phyloP scores from a whole-genome alignment of 1,284 basidiomycete species.

The Golubevia pallescens region DNA sequence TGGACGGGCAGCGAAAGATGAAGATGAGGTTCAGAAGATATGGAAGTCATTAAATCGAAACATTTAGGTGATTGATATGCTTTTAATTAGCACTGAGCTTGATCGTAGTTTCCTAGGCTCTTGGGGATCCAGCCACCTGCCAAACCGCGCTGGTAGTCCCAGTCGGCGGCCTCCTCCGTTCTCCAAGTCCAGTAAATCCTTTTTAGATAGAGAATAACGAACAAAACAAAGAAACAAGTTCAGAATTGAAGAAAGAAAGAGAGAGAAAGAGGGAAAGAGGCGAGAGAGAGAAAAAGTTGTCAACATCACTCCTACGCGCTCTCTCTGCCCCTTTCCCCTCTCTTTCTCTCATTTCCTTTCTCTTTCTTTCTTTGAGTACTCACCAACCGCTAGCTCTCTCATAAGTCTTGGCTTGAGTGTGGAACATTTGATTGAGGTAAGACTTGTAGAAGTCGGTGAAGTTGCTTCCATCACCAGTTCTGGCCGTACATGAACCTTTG shows the following conservation, averaged over 20 bases:
- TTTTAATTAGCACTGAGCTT: neutral
- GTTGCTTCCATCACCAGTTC: constrained; percentile 26
- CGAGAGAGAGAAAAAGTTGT: too few relatives aligned
- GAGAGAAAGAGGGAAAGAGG: neutral
- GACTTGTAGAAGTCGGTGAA: constrained; percentile 44
- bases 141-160: constrained; percentile 35
- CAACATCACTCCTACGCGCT: constrained; percentile 14
- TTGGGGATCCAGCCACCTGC: neutral
- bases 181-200: constrained; percentile 63
- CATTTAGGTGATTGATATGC: too few relatives aligned
- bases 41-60: too few relatives aligned
- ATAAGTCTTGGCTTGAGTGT: constrained; percentile 47
- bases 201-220: constrained; percentile 19
- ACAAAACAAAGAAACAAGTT: neutral
- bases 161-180: constrained; percentile 48
- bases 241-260: neutral
- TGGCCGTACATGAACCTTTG: constrained; percentile 25
- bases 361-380: too few relatives aligned
- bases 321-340: too few relatives aligned
- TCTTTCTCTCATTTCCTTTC: too few relatives aligned
- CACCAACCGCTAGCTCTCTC: constrained; percentile 15
- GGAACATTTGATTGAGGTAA: constrained; percentile 44
- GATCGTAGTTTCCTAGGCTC: neutral
- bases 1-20: too few relatives aligned
- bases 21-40: too few relatives aligned